Conservation (phyloP, 768 basidiomycete genomes). For the Lactarius vividus region DNA sequence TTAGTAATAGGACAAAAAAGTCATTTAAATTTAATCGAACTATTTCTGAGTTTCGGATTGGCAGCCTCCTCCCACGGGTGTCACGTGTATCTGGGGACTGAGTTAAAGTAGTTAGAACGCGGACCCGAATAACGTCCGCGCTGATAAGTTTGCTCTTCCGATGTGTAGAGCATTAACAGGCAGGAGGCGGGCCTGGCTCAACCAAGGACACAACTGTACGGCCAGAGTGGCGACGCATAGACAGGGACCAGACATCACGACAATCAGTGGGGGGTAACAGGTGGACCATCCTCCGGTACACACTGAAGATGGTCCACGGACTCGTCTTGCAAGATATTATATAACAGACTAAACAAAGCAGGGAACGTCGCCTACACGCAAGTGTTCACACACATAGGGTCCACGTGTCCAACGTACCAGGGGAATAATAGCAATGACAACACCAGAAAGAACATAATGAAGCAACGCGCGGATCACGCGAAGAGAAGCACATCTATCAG, state of each 20-base stretch:
- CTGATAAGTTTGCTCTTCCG: too few species aligned
- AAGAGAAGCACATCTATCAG: constrained; percentile 5
- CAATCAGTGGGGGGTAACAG: not conserved
- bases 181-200: too few species aligned
- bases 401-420: not conserved
- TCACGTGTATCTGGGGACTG: too few species aligned
- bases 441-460: not conserved
- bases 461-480: not conserved
- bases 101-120: too few species aligned
- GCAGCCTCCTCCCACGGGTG: too few species aligned
- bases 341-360: not conserved
- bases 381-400: not conserved
- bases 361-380: not conserved
- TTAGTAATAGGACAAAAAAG: too few species aligned
- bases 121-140: too few species aligned
- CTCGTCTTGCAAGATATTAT: not conserved
- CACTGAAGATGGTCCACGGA: not conserved
- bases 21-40: too few species aligned
- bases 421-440: not conserved
- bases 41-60: too few species aligned
- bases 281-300: not conserved
- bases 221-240: not conserved
- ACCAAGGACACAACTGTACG: too few species aligned
- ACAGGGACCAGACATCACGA: not conserved
- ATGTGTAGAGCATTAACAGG: too few species aligned